Evolutionary conservation across 257 asterid genomes (phyloP), one percentile per base, ranked within the genome.

Genomic region (Lithospermum erythrorhizon): DNA sequence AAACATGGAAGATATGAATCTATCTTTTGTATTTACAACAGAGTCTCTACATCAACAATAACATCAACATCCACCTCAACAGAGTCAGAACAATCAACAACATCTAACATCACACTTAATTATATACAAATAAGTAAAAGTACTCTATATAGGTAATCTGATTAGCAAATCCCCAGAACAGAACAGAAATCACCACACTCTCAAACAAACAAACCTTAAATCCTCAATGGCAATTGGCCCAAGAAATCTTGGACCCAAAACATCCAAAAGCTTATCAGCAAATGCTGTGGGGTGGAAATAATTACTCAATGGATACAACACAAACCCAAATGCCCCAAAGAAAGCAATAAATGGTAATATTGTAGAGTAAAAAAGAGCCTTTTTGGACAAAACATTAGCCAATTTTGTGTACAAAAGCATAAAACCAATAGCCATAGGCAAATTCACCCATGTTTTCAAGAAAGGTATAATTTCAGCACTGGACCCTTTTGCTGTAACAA

Each of bases 161-260:
- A 72, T 93, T 93, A 65, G 99, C 99, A 66, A 93, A 80, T 0
- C 99, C 99, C 99, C 99, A 89, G 67, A 93, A 93, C 45, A 93
- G 93, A 55, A 89, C 99, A 0, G 99, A 93, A 49, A 93, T 69
- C 52, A 93, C 99, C 61, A 93, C 99, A 72, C 99, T 93, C 9
- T 97, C 97, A 68, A 93, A 93, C 87, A 93, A 80, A 41, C 99
- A 93, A 93, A 75, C 96, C 89, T 96, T 97, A 93, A 18, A 93
- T 93, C 82, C 99, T 87, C 91, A 93, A 93, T 89, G 3, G 99
- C 99, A 63, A 93, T 91, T 19, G 99, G 99, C 6, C 99, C 99
- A 47, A 93, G 99, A 67, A 93, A 93, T 80, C 99, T 85, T 29
- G 99, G 97, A 15, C 99, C 99, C 62, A 93, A 64, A n/a, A 65